A percentile compares a stretch with the other conserved stretches of the same genome.
phyloP scores from a whole-genome alignment of 2,329 filamentous ascomycete genomes.

The Diaporthe vaccinii region DNA sequence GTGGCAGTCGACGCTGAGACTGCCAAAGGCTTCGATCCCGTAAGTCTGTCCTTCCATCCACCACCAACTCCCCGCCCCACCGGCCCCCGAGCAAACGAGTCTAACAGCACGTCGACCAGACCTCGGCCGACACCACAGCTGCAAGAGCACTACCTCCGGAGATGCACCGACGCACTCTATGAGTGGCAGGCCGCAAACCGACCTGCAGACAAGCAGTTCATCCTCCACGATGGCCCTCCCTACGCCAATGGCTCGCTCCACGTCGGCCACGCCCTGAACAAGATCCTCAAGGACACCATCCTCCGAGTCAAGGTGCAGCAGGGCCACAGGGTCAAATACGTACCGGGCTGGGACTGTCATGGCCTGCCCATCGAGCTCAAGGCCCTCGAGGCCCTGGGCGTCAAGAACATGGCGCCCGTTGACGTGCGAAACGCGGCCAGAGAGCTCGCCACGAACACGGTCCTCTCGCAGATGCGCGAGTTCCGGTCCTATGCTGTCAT shows the following conservation, averaged over 20 bases:
- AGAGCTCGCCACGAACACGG: slow-evolving; percentile 75
- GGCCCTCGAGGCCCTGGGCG: slow-evolving; percentile 74
- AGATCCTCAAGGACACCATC: slow-evolving; percentile 96
- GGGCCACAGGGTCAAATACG: slow-evolving; percentile 81
- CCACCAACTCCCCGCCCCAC: neutral
- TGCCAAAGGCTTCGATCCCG: slow-evolving; percentile 83
- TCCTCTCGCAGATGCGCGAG: slow-evolving; percentile 79
- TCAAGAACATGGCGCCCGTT: slow-evolving; percentile 62
- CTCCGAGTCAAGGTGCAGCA: slow-evolving; percentile 83
- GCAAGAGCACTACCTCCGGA: slow-evolving; percentile 73
- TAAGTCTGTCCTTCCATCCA: slow-evolving; percentile 53
- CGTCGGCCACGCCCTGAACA: slow-evolving; percentile 95
- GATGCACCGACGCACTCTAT: slow-evolving; percentile 91
- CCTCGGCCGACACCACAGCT: slow-evolving; percentile 65
- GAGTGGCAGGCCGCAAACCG: slow-evolving; percentile 80
- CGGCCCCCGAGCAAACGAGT: neutral
- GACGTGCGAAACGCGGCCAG: slow-evolving; percentile 76
- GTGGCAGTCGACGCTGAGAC: slow-evolving; percentile 81
- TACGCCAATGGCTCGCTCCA: slow-evolving; percentile 96
- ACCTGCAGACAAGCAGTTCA: slow-evolving; percentile 72
- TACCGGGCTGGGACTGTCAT: slow-evolving; percentile 98
- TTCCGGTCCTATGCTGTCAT: slow-evolving; percentile 84
- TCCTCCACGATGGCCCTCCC: slow-evolving; percentile 94
- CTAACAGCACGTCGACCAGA: slow-evolving; percentile 52
- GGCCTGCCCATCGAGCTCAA: slow-evolving; percentile 97